Evolutionary conservation across 2,329 filamentous ascomycete species (phyloP).

Genomic region (Coniochaeta sp.): DNA sequence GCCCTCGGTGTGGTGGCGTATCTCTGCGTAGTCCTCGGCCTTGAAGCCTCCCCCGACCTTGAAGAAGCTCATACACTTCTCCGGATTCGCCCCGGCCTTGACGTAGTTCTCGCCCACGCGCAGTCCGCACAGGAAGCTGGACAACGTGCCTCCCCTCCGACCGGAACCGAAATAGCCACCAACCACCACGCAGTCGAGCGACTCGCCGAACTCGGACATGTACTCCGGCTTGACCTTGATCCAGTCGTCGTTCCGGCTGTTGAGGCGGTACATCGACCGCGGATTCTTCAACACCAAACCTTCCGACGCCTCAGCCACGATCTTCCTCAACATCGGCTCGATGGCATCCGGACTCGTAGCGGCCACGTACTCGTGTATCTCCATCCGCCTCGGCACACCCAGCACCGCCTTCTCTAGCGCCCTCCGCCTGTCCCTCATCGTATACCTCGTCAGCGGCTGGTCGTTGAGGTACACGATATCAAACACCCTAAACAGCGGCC

Average conservation of each 20-base stretch:
- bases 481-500: conserved; percentile 80
- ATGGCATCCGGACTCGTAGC: conserved; percentile 65
- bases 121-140: conserved; percentile 86
- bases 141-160: conserved; percentile 70
- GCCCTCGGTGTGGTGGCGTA: conserved; percentile 77
- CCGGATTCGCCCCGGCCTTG: conserved; percentile 49
- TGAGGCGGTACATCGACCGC: conserved; percentile 75
- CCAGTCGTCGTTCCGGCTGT: conserved; percentile 92
- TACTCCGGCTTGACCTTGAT: conserved; percentile 99
- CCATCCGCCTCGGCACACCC: conserved; percentile 67
- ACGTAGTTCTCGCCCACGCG: conserved; percentile 65
- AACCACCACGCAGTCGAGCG: conserved; percentile 80
- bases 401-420: conserved; percentile 68
- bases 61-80: conserved; percentile 90
- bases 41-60: conserved; percentile 95
- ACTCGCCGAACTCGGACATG: conserved; percentile 93
- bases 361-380: conserved; percentile 68
- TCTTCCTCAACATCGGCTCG: conserved; percentile 70
- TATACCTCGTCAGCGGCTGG: conserved; percentile 71
- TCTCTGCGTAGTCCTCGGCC: conserved; percentile 74
- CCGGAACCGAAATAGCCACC: conserved; percentile 92
- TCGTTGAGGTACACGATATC: conserved; percentile 89
- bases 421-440: conserved; percentile 69
- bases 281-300: conserved; percentile 94
- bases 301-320: conserved; percentile 82